phyloP scores from a whole-genome alignment of 2,329 filamentous ascomycete genomes.

The Huntiella savannae region DNA sequence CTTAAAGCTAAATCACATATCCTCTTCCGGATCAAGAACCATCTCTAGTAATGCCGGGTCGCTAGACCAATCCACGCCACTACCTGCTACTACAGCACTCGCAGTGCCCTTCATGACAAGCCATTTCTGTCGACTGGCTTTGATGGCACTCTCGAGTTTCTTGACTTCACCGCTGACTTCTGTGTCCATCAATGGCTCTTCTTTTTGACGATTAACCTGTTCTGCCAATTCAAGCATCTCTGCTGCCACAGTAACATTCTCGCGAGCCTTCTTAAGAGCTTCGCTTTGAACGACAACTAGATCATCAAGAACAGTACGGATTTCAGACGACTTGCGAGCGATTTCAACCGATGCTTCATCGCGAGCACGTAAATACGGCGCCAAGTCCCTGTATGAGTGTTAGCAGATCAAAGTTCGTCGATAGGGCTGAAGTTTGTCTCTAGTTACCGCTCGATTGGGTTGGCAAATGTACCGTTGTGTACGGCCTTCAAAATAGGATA shows the following conservation, averaged over 20 bases:
- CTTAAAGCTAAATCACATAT: constrained; percentile 12
- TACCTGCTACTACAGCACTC: constrained; percentile 62
- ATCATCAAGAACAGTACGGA: constrained; percentile 30
- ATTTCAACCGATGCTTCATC: constrained; percentile 47
- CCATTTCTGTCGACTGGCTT: constrained; percentile 46
- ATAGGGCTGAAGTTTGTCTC: not conserved
- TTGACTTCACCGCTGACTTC: constrained; percentile 36
- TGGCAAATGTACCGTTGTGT: constrained; percentile 44
- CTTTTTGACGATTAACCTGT: constrained; percentile 32
- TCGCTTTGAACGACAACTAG: constrained; percentile 39
- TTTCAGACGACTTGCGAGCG: constrained; percentile 36
- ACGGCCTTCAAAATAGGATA: constrained; percentile 64
- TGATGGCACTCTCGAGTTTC: constrained; percentile 38
- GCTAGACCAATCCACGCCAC: constrained; percentile 63
- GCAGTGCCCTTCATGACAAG: constrained; percentile 59
- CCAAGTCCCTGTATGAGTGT: constrained; percentile 35
- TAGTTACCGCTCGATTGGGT: constrained; percentile 47
- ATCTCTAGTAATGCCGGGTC: constrained; percentile 48
- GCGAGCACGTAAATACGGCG: constrained; percentile 45
- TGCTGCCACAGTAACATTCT: constrained; percentile 44
- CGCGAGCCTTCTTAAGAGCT: constrained; percentile 33
- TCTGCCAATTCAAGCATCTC: constrained; percentile 44
- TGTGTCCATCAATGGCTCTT: constrained; percentile 33
- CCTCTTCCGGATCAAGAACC: constrained; percentile 47
- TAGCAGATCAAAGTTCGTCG: no score